Base-by-base conservation (phyloP, 129 eudicot genomes). In the Dittrichia graveolens region DNA sequence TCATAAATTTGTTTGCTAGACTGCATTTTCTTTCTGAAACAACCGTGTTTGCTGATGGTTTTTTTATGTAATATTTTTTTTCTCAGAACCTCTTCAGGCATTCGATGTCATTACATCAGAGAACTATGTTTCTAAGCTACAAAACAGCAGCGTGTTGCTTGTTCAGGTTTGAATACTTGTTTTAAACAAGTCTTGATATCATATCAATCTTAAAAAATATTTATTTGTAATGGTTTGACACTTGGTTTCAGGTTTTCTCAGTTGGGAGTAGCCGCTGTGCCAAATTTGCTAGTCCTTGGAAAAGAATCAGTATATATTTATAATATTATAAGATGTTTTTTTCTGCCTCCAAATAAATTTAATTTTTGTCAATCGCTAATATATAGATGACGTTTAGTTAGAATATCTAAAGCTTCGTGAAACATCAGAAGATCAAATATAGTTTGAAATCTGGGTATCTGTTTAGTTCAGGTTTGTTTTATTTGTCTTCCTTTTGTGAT, bases 261-360 rank as follows among this genome's bases (percentile, higher is more conserved):
- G 14, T 24, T 47, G 98, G 98, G 73, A 94, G 98, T 86, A 81
- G 73, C 57, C 86, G 74, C 45, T 82, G 93, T 84, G 85, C 82
- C 54, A 81, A 87, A 72, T 90, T 90, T 81, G 62, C 77, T 42
- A 54, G 46, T 37, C 77, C 44, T 11, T 94, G 98, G 98, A 82
- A 86, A 74, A 84, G 87, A 76, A 86, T 90, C 46, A 90, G 98
- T 90, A 78, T 67, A 60, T 4, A 56, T 44, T 69, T 66, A 12
- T 5, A n/a, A 39, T 62, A 15, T 37, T 46, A 3, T 49, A 63
- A 49, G 41, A 50, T 8, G 11, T 35, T n/a, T 31, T 24, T 65
- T 72, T 13, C 19, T 71, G 56, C 66, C 53, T 11, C 55, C 65
- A 15, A 10, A 47, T 56, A n/a, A n/a, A 49, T 54, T 63, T 2